These are phyloP conservation scores for Dioszegia aurantiaca DNA, from an alignment of 768 basidiomycete genomes.

Conservation along the genomic window DNA sequence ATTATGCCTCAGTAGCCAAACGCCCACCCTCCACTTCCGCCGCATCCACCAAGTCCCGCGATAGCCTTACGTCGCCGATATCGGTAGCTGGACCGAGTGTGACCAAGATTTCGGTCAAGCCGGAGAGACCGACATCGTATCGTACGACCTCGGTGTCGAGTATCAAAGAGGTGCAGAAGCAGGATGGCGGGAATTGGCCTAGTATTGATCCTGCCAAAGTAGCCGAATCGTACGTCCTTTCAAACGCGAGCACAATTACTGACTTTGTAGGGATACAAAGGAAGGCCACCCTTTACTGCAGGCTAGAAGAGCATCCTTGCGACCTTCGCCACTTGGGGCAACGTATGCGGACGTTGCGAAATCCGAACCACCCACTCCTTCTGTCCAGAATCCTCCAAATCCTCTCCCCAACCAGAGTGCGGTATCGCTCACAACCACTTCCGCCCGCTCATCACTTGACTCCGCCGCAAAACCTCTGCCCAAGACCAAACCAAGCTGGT, in stretches of 20 bases:
- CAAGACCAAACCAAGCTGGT: conserved; percentile 42
- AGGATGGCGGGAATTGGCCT: background rate
- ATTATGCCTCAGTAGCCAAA: conserved; percentile 28
- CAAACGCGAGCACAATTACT: background rate
- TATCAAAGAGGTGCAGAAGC: conserved; percentile 18
- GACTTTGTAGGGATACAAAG: conserved; percentile 13
- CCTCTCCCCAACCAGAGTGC: conserved; percentile 15
- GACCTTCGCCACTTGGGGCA: conserved; percentile 36
- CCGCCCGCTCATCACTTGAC: conserved; percentile 25
- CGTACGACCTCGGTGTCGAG: conserved; percentile 12
- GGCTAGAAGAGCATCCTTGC: conserved; percentile 39
- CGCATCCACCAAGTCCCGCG: conserved; percentile 7
- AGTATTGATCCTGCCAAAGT: background rate
- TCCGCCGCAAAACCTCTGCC: conserved; percentile 21
- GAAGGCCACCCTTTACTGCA: conserved; percentile 28
- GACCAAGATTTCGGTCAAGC: conserved; percentile 23
- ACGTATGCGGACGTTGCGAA: conserved; percentile 41
- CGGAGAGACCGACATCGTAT: conserved; percentile 17
- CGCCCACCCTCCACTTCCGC: conserved; percentile 8
- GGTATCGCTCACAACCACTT: conserved; percentile 15
- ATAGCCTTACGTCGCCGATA: conserved; percentile 16
- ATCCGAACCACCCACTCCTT: conserved; percentile 16
- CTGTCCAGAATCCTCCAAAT: conserved; percentile 10
- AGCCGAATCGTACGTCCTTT: conserved; percentile 6
- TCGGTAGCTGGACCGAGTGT: conserved; percentile 28